These are phyloP conservation scores for Verticillium nubilum DNA, from an alignment of 2,329 filamentous ascomycete genomes.

Conservation along the genomic window DNA sequence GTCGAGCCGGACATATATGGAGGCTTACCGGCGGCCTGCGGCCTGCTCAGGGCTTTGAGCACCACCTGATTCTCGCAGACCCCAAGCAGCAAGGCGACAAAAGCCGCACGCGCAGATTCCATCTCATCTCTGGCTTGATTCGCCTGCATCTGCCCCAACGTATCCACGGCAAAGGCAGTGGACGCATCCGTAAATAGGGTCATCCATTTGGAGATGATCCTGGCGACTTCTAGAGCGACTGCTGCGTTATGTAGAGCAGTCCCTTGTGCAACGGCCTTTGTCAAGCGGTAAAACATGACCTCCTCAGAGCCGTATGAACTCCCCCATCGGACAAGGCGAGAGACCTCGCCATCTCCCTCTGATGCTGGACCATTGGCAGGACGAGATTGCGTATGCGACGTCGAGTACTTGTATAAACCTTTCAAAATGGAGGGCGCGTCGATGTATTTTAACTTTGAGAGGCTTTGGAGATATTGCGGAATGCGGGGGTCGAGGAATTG, in stretches of 20 bases:
- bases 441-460: conserved; percentile 45
- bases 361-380: conserved; percentile 1
- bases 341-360: conserved; percentile 14
- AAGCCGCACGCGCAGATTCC: conserved; percentile 54
- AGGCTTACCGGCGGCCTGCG: conserved; percentile 45
- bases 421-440: conserved; percentile 50
- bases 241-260: conserved; percentile 37
- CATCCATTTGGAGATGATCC: conserved; percentile 54
- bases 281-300: conserved; percentile 87
- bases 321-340: conserved; percentile 37
- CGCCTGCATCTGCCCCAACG: conserved; percentile 38
- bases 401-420: conserved; percentile 52
- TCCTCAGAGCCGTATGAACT: conserved; percentile 68
- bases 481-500: conserved; percentile 54
- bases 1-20: conserved; percentile 9
- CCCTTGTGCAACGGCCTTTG: conserved; percentile 70
- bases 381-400: conserved; percentile 34
- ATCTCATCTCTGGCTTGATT: conserved; percentile 49
- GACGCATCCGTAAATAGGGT: conserved; percentile 47
- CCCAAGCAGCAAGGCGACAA: conserved; percentile 58
- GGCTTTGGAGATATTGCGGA: conserved; percentile 51
- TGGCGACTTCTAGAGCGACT: conserved; percentile 45
- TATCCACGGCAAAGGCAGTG: conserved; percentile 40
- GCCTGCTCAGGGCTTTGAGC: conserved; percentile 45
- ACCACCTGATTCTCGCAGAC: conserved; percentile 56